Conservation (phyloP, 1,139 yeast genomes). For the Nakaseomyces glabratus region DNA sequence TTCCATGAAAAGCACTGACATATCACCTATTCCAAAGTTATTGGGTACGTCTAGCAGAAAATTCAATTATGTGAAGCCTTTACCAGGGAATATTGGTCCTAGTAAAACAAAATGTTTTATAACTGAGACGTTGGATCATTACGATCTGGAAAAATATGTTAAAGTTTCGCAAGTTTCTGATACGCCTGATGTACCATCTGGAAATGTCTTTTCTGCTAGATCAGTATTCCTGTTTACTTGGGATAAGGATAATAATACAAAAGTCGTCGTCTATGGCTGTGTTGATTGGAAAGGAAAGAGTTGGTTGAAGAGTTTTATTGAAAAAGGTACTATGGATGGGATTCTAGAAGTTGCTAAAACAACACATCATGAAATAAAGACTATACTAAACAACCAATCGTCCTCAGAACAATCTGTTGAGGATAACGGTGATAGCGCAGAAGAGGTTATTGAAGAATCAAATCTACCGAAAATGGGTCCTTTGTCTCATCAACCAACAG, state of each 20-base stretch:
- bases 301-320: constrained; percentile 45
- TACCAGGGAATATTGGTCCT: constrained; percentile 81
- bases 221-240: constrained; percentile 55
- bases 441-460: constrained; percentile 17
- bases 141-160: constrained; percentile 48
- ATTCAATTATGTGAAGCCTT: constrained; percentile 70
- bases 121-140: constrained; percentile 56
- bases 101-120: constrained; percentile 79
- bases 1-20: constrained; percentile 63
- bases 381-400: constrained; percentile 9
- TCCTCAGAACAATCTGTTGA: constrained; percentile 12
- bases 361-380: constrained; percentile 38
- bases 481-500: constrained; percentile 46
- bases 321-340: constrained; percentile 56
- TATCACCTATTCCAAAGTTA: constrained; percentile 48
- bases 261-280: constrained; percentile 52
- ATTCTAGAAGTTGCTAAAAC: constrained; percentile 48
- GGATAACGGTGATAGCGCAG: constrained; percentile 14
- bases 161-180: constrained; percentile 58
- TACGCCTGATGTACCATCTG: constrained; percentile 95
- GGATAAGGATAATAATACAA: constrained; percentile 66
- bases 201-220: constrained; percentile 64
- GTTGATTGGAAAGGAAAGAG: constrained; percentile 70
- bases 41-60: constrained; percentile 39
- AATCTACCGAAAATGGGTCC: constrained; percentile 45